Evolutionary conservation across 2,329 filamentous ascomycete species (phyloP).

Genomic region (Penicillium brasilianum): DNA sequence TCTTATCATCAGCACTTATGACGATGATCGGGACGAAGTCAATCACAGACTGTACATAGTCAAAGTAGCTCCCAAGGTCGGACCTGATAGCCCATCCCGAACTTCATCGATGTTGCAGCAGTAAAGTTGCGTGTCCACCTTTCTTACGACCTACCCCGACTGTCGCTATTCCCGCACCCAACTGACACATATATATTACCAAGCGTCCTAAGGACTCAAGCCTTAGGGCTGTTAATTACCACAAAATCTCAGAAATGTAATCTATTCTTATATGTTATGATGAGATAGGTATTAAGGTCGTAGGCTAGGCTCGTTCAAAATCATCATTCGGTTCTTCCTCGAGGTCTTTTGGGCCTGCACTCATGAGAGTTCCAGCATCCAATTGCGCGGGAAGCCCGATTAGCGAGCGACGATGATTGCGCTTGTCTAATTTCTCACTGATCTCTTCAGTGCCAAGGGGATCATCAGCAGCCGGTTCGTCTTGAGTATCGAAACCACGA

Average conservation of each 20-base stretch:
- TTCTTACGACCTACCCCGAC: too few species aligned
- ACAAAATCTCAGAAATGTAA: background rate
- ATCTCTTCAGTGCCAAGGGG: constrained; percentile 45
- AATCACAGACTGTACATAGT: background rate
- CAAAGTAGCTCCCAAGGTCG: background rate
- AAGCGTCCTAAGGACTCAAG: too few species aligned
- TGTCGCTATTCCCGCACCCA: too few species aligned
- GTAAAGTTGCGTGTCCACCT: too few species aligned
- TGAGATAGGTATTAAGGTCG: constrained; percentile 23
- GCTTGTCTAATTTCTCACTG: constrained; percentile 62
- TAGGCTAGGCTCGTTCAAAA: constrained; percentile 52
- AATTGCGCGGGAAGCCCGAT: constrained; percentile 55
- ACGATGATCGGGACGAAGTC: background rate
- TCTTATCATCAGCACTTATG: background rate
- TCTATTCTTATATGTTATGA: constrained; percentile 33
- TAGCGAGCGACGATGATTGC: constrained; percentile 61
- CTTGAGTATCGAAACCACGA: constrained; percentile 41
- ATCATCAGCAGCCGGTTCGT: constrained; percentile 37
- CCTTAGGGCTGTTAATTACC: too few species aligned
- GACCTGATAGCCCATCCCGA: background rate
- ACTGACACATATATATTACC: background rate
- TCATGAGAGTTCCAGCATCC: constrained; percentile 58
- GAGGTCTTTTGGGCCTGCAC: constrained; percentile 41
- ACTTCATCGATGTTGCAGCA: too few species aligned
- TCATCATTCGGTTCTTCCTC: constrained; percentile 48